Percentiles rank a stretch among this genome's conserved stretches.
These are phyloP conservation scores for Phytophthora melonis DNA, from an alignment of 352 stramenopile genomes.

Conservation along the genomic window DNA sequence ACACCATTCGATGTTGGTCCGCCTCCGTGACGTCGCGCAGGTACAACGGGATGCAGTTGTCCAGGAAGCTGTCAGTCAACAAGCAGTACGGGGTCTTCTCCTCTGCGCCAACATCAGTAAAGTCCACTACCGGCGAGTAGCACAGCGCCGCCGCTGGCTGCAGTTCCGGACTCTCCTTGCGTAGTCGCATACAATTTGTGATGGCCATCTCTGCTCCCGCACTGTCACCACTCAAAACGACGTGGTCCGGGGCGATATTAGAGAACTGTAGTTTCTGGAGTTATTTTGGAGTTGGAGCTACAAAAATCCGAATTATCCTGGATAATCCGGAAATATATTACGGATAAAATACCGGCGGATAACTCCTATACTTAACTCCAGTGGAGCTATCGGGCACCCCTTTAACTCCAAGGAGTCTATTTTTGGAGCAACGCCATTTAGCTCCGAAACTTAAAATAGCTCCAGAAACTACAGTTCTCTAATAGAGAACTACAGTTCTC, in stretches of 20 bases:
- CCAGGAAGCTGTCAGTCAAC: constrained; percentile 8
- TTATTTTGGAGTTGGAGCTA: no score
- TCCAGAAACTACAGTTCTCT: no score
- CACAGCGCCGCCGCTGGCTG: constrained; percentile 24
- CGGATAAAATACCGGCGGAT: no score
- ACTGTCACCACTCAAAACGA: constrained; percentile 55
- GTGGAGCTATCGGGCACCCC: no score
- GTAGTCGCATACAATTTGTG: constrained; percentile 33
- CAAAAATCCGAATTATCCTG: no score
- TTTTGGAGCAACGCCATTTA: no score
- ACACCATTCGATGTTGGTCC: constrained; percentile 19
- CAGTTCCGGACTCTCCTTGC: constrained; percentile 17
- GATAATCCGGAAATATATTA: no score
- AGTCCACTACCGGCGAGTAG: constrained; percentile 28
- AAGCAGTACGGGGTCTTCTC: constrained; percentile 14
- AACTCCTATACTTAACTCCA: no score
- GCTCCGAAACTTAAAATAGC: no score
- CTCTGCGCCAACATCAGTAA: constrained; percentile 2
- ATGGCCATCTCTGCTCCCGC: constrained; percentile 43
- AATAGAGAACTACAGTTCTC: no score
- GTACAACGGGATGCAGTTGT: constrained; percentile 10
- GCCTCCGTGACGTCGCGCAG: constrained; percentile 15
- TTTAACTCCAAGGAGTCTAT: no score
- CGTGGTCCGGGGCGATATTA: constrained; percentile 26
- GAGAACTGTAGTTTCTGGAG: no score